Conservation (phyloP, 1,284 basidiomycete genomes). For the Coniophora puteana region DNA sequence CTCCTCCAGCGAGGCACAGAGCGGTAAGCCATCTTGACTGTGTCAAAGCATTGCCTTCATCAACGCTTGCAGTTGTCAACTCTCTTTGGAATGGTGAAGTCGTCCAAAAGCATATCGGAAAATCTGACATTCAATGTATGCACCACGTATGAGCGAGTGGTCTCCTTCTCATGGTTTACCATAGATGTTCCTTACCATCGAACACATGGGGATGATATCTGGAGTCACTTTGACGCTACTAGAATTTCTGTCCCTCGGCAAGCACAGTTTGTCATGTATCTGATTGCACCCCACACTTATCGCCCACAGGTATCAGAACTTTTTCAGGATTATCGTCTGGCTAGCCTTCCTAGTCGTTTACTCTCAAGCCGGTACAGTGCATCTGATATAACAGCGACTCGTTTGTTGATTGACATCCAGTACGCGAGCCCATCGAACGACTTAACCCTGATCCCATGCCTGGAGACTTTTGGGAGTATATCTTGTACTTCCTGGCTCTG, state of each 20-base stretch:
- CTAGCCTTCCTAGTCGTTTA: constrained; percentile 82
- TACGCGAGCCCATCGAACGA: constrained; percentile 69
- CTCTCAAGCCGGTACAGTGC: constrained; percentile 68
- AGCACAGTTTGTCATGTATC: constrained; percentile 4
- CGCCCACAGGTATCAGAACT: constrained; percentile 64
- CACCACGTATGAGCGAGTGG: not conserved
- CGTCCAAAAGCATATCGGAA: constrained; percentile 71
- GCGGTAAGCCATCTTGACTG: constrained; percentile 44
- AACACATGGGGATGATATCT: constrained; percentile 51
- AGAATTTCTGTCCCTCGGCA: constrained; percentile 86
- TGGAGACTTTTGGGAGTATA: constrained; percentile 75
- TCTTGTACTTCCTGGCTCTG: constrained; percentile 73
- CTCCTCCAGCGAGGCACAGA: constrained; percentile 83
- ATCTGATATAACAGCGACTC: constrained; percentile 1
- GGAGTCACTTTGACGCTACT: constrained; percentile 70
- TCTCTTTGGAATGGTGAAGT: constrained; percentile 81
- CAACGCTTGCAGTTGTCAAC: constrained; percentile 53
- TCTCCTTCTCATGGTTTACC: constrained; percentile 10
- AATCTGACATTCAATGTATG: constrained; percentile 70
- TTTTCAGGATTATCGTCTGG: constrained; percentile 78
- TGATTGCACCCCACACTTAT: constrained; percentile 1
- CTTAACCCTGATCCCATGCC: constrained; percentile 43
- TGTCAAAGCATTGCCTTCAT: constrained; percentile 6
- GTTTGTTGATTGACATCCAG: constrained; percentile 34
- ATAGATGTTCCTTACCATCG: constrained; percentile 61